These are phyloP conservation scores for Naganishia sp. DNA, from an alignment of 1,284 basidiomycete genomes.

Conservation along the genomic window DNA sequence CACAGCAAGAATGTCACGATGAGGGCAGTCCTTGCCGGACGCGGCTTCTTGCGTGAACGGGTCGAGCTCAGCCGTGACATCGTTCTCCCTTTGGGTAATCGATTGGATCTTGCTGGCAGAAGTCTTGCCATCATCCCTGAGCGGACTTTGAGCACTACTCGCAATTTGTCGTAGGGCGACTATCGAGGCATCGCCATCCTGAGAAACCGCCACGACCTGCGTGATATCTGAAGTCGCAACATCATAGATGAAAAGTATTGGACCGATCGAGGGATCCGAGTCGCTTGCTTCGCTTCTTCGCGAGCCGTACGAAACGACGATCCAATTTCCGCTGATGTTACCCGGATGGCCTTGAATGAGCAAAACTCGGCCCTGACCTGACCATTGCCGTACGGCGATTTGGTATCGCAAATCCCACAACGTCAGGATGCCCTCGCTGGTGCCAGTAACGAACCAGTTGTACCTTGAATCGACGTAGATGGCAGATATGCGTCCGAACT, in stretches of 20 bases:
- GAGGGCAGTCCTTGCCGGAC: background rate
- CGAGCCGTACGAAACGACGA: slow-evolving; percentile 74
- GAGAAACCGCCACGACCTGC: slow-evolving; percentile 36
- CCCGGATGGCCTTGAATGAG: slow-evolving; percentile 71
- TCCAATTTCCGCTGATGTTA: slow-evolving; percentile 74
- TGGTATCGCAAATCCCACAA: slow-evolving; percentile 96
- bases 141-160: too few species aligned
- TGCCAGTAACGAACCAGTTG: slow-evolving; percentile 85
- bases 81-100: too few species aligned
- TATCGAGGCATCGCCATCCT: background rate
- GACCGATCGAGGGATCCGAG: background rate
- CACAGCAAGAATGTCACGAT: slow-evolving; percentile 36
- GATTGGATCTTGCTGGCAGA: too few species aligned
- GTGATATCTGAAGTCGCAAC: slow-evolving; percentile 34
- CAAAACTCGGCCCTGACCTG: slow-evolving; percentile 61
- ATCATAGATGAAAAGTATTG: slow-evolving; percentile 17
- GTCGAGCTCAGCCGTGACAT: background rate
- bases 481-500: slow-evolving; percentile 81
- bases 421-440: slow-evolving; percentile 75
- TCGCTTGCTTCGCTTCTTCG: background rate
- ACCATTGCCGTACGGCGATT: slow-evolving; percentile 83
- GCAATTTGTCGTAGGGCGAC: slow-evolving; percentile 34
- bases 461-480: slow-evolving; percentile 78
- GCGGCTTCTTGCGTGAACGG: slow-evolving; percentile 21
- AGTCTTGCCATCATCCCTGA: too few species aligned